Evolutionary conservation across 495 filamentous ascomycete species (phyloP).

Genomic region (Terfezia boudieri): DNA sequence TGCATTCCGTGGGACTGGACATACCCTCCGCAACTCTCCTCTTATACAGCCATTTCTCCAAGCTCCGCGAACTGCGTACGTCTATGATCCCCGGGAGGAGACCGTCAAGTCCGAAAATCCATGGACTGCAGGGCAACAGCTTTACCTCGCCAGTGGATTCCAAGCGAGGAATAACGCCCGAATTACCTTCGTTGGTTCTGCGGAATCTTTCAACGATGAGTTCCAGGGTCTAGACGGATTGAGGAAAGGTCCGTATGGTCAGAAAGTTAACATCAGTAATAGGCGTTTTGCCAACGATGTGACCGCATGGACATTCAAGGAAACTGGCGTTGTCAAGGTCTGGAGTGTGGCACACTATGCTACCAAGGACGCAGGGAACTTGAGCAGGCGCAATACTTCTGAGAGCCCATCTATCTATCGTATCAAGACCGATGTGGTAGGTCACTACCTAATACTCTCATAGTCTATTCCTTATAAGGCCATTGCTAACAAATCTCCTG

Average conservation of each 20-base stretch:
- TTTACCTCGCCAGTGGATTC: constrained; percentile 61
- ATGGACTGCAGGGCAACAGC: constrained; percentile 60
- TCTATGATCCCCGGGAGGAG: constrained; percentile 86
- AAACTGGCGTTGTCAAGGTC: constrained; percentile 72
- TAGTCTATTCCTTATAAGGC: neutral
- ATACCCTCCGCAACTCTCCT: constrained; percentile 50
- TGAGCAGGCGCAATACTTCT: neutral
- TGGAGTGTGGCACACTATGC: constrained; percentile 64
- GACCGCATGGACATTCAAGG: constrained; percentile 80
- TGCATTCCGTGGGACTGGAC: constrained; percentile 46
- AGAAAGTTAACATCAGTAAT: constrained; percentile 47
- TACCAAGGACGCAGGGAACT: constrained; percentile 29
- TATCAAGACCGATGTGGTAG: constrained; percentile 89
- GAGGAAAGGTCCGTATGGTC: constrained; percentile 15
- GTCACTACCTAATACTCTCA: constrained; percentile 20
- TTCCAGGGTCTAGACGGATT: constrained; percentile 40
- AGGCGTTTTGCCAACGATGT: constrained; percentile 65
- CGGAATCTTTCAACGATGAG: constrained; percentile 64
- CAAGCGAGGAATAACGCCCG: constrained; percentile 87
- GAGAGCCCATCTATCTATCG: constrained; percentile 56
- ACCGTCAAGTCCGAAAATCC: constrained; percentile 46
- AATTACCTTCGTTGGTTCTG: constrained; percentile 65
- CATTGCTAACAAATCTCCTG: constrained; percentile 12
- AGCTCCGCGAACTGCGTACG: constrained; percentile 66
- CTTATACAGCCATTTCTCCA: constrained; percentile 61